Evolutionary conservation across 495 filamentous ascomycete species (phyloP), one percentile per base, ranked within the genome.

Genomic region (Letharia columbiana): DNA sequence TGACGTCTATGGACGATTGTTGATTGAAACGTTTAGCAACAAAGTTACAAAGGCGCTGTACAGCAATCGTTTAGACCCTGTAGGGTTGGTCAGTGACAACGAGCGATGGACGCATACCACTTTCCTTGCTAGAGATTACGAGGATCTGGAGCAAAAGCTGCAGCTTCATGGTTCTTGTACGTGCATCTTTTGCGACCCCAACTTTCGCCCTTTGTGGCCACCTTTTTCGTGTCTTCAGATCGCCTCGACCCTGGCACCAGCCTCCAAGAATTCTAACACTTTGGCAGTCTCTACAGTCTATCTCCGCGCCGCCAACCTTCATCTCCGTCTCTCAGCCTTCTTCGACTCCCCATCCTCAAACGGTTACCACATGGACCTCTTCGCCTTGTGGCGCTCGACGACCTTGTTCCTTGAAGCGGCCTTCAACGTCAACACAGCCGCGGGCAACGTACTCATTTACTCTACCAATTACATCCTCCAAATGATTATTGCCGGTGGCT

Each of bases 401-500:
- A 88, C 84, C 33, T 78, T 81, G 58, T 92, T 92, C 73, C 82
- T 96, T 52, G 89, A 94, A 69, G 77, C 81, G 54, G 85, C 89
- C 18, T 83, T 93, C 70, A 81, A 83, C 20, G 76, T 87, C 4
- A 82, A 86, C 68, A 77, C 80, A 1, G 72, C 78, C 49, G 74
- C 75, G 62, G 75, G 77, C 57, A 69, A 76, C 39, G 79, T 88
- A 28, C 77, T 96, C 17, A 80, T 80, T 28, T 91, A 89, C 71
- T 84, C 87, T 23, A 90, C 90, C 50, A 92, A 93, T 72, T 96
- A 96, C 73, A 82, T 96, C 63, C 87, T 92, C 70, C 92, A 96
- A 76, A 96, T 96, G 88, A 86, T 95, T 71, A 87, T 95, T 47
- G 92, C 91, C 47, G 90, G 86, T 2, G 90, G 90, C 20, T 95